phyloP scores from a whole-genome alignment of 2,329 filamentous ascomycete genomes.

The Karstenula rhodostoma region DNA sequence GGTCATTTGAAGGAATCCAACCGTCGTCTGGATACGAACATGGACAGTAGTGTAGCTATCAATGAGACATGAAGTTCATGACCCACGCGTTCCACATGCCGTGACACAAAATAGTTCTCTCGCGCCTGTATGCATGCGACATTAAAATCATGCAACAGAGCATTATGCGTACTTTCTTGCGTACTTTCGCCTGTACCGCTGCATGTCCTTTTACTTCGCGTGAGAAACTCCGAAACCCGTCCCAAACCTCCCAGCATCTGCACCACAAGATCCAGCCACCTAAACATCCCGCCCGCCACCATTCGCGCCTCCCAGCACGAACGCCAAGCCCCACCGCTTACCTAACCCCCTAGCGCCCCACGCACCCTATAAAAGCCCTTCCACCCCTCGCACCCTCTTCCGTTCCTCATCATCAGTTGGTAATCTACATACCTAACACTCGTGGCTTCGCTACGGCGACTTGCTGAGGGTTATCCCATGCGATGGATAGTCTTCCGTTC shows the following conservation, averaged over 20 bases:
- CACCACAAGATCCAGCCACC: no score
- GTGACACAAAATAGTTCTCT: not conserved
- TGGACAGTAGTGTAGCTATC: slow-evolving; percentile 43
- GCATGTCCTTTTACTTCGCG: no score
- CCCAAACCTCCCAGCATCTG: no score
- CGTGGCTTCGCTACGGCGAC: slow-evolving; percentile 53
- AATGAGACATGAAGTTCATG: slow-evolving; percentile 42
- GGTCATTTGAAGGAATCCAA: slow-evolving; percentile 32
- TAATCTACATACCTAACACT: slow-evolving; percentile 44
- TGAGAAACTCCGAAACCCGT: no score
- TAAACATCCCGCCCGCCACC: no score
- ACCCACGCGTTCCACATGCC: not conserved
- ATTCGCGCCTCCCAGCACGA: no score
- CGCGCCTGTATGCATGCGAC: not conserved
- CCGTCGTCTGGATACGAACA: slow-evolving; percentile 27
- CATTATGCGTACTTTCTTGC: no score
- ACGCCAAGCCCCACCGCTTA: slow-evolving; percentile 14
- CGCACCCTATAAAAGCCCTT: slow-evolving; percentile 30
- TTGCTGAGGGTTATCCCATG: slow-evolving; percentile 53
- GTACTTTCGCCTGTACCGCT: no score
- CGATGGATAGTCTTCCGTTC: slow-evolving; percentile 54
- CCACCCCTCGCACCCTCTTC: slow-evolving; percentile 29
- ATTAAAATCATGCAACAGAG: no score
- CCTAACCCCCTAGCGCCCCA: slow-evolving; percentile 23
- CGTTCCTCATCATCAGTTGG: slow-evolving; percentile 48